Conservation (phyloP, 305 asterid species). For the Fraxinus nigra region DNA sequence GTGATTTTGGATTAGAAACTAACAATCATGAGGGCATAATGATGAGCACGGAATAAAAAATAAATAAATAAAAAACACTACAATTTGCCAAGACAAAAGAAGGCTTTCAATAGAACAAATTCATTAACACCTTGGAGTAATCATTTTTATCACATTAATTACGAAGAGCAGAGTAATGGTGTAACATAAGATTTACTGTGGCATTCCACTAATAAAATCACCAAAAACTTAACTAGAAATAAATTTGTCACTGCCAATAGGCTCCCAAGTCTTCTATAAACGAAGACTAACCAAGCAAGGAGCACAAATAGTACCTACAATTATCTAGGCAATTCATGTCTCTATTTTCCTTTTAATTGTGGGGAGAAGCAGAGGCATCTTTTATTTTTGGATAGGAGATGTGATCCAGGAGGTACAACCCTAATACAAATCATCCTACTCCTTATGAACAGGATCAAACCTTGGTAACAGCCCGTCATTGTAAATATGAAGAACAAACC, state of each 20-base stretch:
- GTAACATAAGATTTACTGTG: not conserved
- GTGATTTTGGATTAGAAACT: constrained; percentile 18
- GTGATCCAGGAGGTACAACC: not conserved
- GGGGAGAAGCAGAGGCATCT: not conserved
- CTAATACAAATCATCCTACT: not conserved
- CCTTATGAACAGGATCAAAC: constrained; percentile 10
- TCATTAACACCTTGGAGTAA: not conserved
- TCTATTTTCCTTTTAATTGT: not conserved
- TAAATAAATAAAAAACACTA: not conserved
- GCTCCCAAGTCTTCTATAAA: not conserved
- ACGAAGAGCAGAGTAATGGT: not conserved
- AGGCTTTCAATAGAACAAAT: not conserved
- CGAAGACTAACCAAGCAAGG: not conserved
- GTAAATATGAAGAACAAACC: constrained; percentile 34
- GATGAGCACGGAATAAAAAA: constrained; percentile 10
- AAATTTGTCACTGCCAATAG: not conserved
- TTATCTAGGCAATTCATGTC: not conserved
- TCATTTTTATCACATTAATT: not conserved
- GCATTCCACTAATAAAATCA: not conserved
- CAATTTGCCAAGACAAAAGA: not conserved
- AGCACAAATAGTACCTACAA: not conserved
- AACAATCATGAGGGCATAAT: constrained; percentile 11
- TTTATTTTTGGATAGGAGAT: not conserved
- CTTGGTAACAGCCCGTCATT: not conserved
- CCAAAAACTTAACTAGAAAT: not conserved